Conservation (phyloP, 2,329 filamentous ascomycete genomes). For the Aspergillus sp. region DNA sequence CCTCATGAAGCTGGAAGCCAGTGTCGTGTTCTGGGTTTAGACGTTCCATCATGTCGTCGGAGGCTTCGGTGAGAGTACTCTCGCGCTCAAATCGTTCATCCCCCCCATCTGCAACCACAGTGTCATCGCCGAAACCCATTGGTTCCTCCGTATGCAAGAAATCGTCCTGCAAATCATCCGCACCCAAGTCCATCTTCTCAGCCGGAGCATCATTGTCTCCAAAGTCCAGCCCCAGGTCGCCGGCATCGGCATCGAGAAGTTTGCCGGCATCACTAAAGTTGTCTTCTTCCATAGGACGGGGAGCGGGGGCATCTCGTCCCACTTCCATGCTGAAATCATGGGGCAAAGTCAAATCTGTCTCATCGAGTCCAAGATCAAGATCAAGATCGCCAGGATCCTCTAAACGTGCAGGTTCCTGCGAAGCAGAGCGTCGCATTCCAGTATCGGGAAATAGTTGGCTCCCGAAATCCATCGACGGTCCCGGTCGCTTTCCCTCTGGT, state of each 20-base stretch:
- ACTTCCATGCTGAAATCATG: constrained; percentile 74
- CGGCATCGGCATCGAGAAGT: constrained; percentile 51
- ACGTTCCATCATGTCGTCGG: constrained; percentile 58
- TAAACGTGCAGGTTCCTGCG: constrained; percentile 52
- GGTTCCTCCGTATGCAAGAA: constrained; percentile 57
- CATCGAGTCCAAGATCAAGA: constrained; percentile 65
- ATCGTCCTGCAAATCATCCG: constrained; percentile 49
- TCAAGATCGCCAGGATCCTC: constrained; percentile 64
- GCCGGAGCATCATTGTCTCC: constrained; percentile 48
- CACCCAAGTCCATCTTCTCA: constrained; percentile 35
- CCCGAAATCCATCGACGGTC: constrained; percentile 53
- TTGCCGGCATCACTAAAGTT: constrained; percentile 64
- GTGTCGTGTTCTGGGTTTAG: constrained; percentile 48
- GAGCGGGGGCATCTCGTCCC: constrained; percentile 77
- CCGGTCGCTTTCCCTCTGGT: constrained; percentile 35
- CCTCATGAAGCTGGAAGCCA: constrained; percentile 48
- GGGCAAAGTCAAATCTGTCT: constrained; percentile 61
- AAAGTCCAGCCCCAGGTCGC: constrained; percentile 49
- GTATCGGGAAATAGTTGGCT: constrained; percentile 79
- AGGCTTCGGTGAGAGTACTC: constrained; percentile 69
- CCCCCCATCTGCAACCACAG: constrained; percentile 52
- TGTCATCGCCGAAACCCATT: constrained; percentile 51
- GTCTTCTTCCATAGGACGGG: constrained; percentile 59
- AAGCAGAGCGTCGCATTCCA: constrained; percentile 45
- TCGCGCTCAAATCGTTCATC: constrained; percentile 57